Conservation (phyloP, 129 eudicot species). For the Lonicera japonica region DNA sequence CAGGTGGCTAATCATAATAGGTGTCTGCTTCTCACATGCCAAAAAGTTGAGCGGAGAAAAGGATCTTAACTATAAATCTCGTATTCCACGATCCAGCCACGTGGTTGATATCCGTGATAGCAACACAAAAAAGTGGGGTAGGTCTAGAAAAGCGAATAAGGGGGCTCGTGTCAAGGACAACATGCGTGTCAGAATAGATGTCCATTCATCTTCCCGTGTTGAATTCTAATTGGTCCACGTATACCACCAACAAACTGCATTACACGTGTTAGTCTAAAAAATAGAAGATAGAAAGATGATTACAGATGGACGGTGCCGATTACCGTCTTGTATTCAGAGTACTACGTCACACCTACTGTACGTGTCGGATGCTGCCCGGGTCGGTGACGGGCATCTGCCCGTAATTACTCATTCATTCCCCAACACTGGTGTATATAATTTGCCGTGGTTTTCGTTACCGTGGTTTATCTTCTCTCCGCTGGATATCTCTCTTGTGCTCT, state of each 20-base stretch:
- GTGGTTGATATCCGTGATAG: slow-evolving; percentile 17
- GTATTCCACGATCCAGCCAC: slow-evolving; percentile 21
- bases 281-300: slow-evolving; percentile 1
- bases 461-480: not conserved
- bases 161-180: slow-evolving; percentile 39
- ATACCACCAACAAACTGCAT: not conserved
- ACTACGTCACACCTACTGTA: slow-evolving; percentile 55
- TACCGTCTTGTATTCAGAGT: slow-evolving; percentile 20
- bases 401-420: not conserved
- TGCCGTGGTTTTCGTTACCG: slow-evolving; percentile 2
- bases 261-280: slow-evolving; percentile 45
- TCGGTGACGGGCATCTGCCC: slow-evolving; percentile 1
- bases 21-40: not conserved
- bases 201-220: slow-evolving; percentile 21
- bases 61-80: slow-evolving; percentile 2
- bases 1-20: not conserved
- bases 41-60: not conserved
- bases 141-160: slow-evolving; percentile 10
- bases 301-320: slow-evolving; percentile 44
- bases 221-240: slow-evolving; percentile 56
- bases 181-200: slow-evolving; percentile 55
- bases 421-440: slow-evolving; percentile 25
- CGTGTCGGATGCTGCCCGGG: slow-evolving; percentile 35
- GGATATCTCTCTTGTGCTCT: slow-evolving; percentile 3
- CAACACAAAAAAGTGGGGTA: not conserved